phyloP scores from a whole-genome alignment of 768 basidiomycete genomes.

The Serendipita sp. region DNA sequence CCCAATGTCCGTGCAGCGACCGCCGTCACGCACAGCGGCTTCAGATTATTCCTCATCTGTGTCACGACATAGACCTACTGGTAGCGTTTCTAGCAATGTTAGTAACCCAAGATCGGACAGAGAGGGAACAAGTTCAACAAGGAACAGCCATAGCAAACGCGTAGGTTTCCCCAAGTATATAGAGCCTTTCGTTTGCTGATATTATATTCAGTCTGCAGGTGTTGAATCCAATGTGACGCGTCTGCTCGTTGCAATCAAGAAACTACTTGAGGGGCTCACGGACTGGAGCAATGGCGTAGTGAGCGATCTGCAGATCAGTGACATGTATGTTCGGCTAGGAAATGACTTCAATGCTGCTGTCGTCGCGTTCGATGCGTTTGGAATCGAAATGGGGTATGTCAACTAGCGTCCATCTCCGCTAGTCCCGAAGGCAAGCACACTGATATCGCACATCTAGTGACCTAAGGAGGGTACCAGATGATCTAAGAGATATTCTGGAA shows the following conservation, averaged over 20 bases:
- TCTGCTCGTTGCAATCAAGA: slow-evolving; percentile 85
- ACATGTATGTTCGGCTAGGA: slow-evolving; percentile 89
- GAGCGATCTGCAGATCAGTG: slow-evolving; percentile 72
- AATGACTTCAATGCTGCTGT: slow-evolving; percentile 96
- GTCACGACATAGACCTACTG: neutral
- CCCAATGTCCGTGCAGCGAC: slow-evolving; percentile 1
- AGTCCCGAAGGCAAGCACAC: neutral
- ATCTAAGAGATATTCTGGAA: slow-evolving; percentile 78
- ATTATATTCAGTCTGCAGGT: neutral
- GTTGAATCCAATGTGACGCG: slow-evolving; percentile 17
- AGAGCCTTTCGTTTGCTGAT: neutral
- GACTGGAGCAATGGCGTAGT: slow-evolving; percentile 63
- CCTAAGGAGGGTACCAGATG: slow-evolving; percentile 71
- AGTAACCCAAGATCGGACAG: neutral
- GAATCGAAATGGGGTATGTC: slow-evolving; percentile 83
- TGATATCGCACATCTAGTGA: slow-evolving; percentile 36
- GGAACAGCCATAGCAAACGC: neutral
- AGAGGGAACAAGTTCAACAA: neutral
- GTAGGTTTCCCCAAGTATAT: neutral
- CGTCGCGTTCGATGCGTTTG: slow-evolving; percentile 66
- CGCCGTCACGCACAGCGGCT: neutral
- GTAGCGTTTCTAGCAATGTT: neutral
- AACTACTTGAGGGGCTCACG: slow-evolving; percentile 78
- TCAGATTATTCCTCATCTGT: neutral
- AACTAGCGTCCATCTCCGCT: slow-evolving; percentile 8